These are phyloP conservation scores for Botrytis squamosa DNA, from an alignment of 2,329 filamentous ascomycete species.

Conservation along the genomic window DNA sequence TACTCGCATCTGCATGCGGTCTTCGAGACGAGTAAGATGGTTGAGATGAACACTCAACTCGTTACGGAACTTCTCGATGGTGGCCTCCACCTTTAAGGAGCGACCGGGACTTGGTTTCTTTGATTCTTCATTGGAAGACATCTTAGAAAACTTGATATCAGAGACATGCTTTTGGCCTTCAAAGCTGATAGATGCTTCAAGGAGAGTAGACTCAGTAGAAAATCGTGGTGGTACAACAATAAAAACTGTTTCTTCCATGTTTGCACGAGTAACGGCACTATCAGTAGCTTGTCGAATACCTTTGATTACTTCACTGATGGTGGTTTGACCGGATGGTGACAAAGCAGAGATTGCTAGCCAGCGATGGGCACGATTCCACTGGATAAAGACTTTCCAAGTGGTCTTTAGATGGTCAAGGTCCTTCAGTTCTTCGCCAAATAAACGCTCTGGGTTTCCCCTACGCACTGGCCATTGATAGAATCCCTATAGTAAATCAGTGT, in stretches of 20 bases:
- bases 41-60: slow-evolving; percentile 26
- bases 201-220: slow-evolving; percentile 3
- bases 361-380: slow-evolving; percentile 22
- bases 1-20: slow-evolving; percentile 38
- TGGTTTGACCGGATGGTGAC: neutral
- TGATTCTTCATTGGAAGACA: neutral
- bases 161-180: slow-evolving; percentile 3
- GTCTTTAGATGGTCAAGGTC: slow-evolving; percentile 29
- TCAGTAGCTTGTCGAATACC: slow-evolving; percentile 31
- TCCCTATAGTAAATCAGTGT: slow-evolving; percentile 22
- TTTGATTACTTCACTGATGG: slow-evolving; percentile 24
- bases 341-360: slow-evolving; percentile 25
- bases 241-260: slow-evolving; percentile 29
- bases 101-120: neutral
- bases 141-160: neutral
- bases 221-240: slow-evolving; percentile 32
- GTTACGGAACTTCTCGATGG: slow-evolving; percentile 22
- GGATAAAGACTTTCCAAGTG: slow-evolving; percentile 28
- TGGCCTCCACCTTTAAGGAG: neutral
- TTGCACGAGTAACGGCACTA: slow-evolving; percentile 27
- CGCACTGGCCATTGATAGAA: slow-evolving; percentile 32
- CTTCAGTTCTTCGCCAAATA: slow-evolving; percentile 29
- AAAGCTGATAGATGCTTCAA: neutral
- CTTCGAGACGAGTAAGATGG: slow-evolving; percentile 30
- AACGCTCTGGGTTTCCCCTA: slow-evolving; percentile 16